Conservation (phyloP, 225 moss, liverwort and hornwort species). For the Marchantia paleacea region DNA sequence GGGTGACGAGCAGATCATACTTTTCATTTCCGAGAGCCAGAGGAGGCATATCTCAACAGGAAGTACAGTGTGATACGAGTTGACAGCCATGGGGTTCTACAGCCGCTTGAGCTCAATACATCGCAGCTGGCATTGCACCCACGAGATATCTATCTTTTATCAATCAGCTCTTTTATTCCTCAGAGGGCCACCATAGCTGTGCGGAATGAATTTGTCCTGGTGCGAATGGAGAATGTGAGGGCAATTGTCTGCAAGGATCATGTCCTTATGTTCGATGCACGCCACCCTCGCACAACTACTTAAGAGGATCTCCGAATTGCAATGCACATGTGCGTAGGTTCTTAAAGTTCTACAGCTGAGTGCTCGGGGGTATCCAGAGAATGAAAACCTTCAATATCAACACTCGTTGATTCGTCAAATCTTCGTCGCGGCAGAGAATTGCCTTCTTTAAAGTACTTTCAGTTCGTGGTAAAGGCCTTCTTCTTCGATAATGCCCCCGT, state of each 20-base stretch:
- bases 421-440: too few relatives aligned
- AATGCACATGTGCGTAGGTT: too few relatives aligned
- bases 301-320: too few relatives aligned
- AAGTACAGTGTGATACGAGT: conserved; percentile 59
- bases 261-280: conserved; percentile 79
- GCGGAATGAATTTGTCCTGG: conserved; percentile 64
- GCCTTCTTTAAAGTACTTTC: too few relatives aligned
- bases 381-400: too few relatives aligned
- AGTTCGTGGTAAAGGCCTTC: too few relatives aligned
- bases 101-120: conserved; percentile 54
- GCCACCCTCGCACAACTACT: conserved; percentile 48
- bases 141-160: conserved; percentile 68
- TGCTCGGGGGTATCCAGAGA: too few relatives aligned
- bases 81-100: conserved; percentile 55
- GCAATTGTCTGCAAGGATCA: conserved; percentile 71
- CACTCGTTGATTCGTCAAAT: too few relatives aligned
- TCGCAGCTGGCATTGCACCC: conserved; percentile 73
- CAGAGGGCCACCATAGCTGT: conserved; percentile 79
- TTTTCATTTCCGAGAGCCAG: conserved; percentile 12
- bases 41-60: conserved; percentile 1
- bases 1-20: conserved; percentile 13
- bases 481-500: too few relatives aligned
- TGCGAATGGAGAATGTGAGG: conserved; percentile 92
- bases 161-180: conserved; percentile 76
- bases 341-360: too few relatives aligned